These are phyloP conservation scores for Colletotrichum tropicicola DNA, from an alignment of 2,329 filamentous ascomycete genomes.

Conservation along the genomic window DNA sequence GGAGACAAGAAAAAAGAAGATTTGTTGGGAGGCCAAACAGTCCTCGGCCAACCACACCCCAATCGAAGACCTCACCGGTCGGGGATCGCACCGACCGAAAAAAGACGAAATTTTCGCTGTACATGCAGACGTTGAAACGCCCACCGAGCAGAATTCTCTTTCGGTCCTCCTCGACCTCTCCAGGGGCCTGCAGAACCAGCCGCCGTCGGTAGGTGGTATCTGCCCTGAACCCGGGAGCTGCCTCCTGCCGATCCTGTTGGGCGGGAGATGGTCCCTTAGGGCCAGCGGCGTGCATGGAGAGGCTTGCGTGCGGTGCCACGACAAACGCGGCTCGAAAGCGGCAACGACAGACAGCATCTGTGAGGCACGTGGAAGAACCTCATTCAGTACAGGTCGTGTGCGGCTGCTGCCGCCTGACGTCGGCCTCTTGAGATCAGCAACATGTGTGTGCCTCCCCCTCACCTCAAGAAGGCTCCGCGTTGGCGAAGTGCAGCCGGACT, in stretches of 20 bases:
- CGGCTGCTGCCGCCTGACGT: background rate
- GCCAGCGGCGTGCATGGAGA: conserved; percentile 11
- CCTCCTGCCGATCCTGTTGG: conserved; percentile 28
- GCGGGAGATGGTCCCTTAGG: conserved; percentile 15
- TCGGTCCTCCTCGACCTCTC: background rate
- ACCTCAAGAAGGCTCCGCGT: background rate
- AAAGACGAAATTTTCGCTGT: background rate
- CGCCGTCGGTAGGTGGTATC: conserved; percentile 7
- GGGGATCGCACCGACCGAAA: background rate
- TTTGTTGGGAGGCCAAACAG: background rate
- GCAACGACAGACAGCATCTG: conserved; percentile 9
- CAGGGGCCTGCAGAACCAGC: conserved; percentile 8
- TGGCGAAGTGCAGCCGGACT: background rate
- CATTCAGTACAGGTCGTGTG: conserved; percentile 9
- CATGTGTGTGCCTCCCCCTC: background rate
- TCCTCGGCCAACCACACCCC: conserved; percentile 16
- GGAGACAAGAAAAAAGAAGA: background rate
- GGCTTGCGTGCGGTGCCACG: conserved; percentile 29
- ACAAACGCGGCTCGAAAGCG: conserved; percentile 17
- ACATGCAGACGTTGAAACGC: background rate
- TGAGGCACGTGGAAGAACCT: conserved; percentile 18
- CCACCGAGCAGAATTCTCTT: background rate
- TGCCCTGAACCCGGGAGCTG: conserved; percentile 13
- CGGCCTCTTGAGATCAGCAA: conserved; percentile 1
- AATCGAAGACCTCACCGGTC: background rate